phyloP scores from a whole-genome alignment of 352 stramenopile genomes.

The Phytopythium cucurbitacearum region DNA sequence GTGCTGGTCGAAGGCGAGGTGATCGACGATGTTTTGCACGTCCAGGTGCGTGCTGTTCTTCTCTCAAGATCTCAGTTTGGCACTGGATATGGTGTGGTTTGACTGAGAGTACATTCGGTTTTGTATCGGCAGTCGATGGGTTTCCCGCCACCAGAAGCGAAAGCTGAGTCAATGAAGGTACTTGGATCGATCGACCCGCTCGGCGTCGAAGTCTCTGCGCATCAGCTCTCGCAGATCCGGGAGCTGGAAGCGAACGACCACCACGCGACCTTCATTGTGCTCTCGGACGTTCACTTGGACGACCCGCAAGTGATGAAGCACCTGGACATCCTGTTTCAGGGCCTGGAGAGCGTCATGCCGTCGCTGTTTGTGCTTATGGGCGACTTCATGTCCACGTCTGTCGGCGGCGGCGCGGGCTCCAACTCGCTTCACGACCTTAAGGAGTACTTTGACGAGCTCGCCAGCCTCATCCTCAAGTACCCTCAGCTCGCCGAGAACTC shows the following conservation, averaged over 20 bases:
- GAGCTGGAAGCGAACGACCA: conserved; percentile 76
- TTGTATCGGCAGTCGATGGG: conserved; percentile 69
- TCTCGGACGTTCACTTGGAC: conserved; percentile 94
- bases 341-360: conserved; percentile 68
- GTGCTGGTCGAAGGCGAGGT: conserved; percentile 92
- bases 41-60: conserved; percentile 52
- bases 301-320: conserved; percentile 88
- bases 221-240: conserved; percentile 79
- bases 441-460: conserved; percentile 89
- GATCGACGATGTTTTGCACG: conserved; percentile 89
- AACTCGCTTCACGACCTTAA: conserved; percentile 77
- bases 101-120: neutral
- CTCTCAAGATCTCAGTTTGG: neutral
- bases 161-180: conserved; percentile 67
- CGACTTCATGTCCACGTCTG: conserved; percentile 85
- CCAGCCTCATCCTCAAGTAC: conserved; percentile 87
- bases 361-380: conserved; percentile 93
- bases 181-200: conserved; percentile 78
- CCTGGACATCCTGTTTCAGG: conserved; percentile 88
- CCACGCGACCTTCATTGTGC: conserved; percentile 89
- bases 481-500: conserved; percentile 75
- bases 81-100: neutral
- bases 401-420: conserved; percentile 61
- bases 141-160: conserved; percentile 86
- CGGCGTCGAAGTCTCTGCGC: conserved; percentile 70